A percentile compares a stretch with the other conserved stretches of the same genome.
These are phyloP conservation scores for Fusarium tupiense DNA, from an alignment of 2,329 filamentous ascomycete species.

Conservation along the genomic window DNA sequence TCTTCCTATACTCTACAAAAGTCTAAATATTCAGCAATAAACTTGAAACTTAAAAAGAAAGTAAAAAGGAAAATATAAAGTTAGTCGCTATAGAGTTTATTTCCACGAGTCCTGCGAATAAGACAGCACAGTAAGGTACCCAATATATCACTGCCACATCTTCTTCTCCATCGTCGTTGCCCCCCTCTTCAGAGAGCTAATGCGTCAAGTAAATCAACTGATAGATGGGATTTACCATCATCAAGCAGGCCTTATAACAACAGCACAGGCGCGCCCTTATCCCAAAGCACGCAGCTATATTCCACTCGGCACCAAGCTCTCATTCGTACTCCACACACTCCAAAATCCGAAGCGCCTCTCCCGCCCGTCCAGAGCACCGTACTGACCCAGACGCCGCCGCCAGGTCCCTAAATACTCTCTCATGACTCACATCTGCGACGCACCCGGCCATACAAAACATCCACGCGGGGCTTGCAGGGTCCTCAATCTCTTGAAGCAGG, in stretches of 20 bases:
- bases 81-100: no score
- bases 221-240: fast-evolving
- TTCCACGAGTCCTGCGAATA: no score
- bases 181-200: no score
- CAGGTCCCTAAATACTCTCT: not conserved
- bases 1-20: no score
- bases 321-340: not conserved
- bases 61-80: fast-evolving
- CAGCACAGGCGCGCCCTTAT: not conserved
- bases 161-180: no score
- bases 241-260: not conserved
- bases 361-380: not conserved
- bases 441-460: not conserved
- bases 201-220: fast-evolving
- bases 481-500: not conserved
- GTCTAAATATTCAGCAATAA: no score
- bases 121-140: no score
- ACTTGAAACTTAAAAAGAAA: fast-evolving
- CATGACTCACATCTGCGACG: not conserved
- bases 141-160: no score
- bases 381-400: not conserved
- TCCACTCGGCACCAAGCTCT: not conserved
- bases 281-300: not conserved
- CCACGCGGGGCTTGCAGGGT: not conserved
- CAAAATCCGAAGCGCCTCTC: not conserved